A percentile compares a stretch with the other conserved stretches of the same genome.
These are phyloP conservation scores for Collybia sp. DNA, from an alignment of 768 basidiomycete species.

Conservation along the genomic window DNA sequence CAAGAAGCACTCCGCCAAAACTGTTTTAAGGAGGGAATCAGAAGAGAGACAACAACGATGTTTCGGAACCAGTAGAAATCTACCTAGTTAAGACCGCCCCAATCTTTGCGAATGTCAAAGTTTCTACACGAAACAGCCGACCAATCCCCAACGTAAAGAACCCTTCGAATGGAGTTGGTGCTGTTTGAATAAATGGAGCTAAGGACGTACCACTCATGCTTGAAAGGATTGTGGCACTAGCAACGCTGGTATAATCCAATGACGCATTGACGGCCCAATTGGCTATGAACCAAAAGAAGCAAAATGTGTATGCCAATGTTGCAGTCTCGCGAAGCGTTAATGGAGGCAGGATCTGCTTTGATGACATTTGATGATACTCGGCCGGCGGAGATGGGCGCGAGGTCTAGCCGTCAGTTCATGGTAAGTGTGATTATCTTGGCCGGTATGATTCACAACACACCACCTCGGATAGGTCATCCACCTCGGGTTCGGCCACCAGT, in stretches of 20 bases:
- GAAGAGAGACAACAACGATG: background rate
- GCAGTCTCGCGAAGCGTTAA: slow-evolving; percentile 71
- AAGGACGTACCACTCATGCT: slow-evolving; percentile 75
- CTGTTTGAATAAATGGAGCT: background rate
- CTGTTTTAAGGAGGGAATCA: slow-evolving; percentile 27
- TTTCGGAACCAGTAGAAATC: slow-evolving; percentile 6
- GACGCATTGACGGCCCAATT: slow-evolving; percentile 89
- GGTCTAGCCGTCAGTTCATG: background rate
- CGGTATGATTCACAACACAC: background rate
- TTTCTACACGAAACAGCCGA: slow-evolving; percentile 77
- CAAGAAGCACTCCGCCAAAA: slow-evolving; percentile 79
- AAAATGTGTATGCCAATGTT: slow-evolving; percentile 73
- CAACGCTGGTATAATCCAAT: slow-evolving; percentile 87
- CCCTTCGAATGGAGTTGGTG: slow-evolving; percentile 39
- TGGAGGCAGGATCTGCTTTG: slow-evolving; percentile 21
- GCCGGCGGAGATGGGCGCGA: background rate
- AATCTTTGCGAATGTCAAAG: slow-evolving; percentile 66
- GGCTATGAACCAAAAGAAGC: slow-evolving; percentile 89
- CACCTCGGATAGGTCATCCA: background rate
- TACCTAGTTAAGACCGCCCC: slow-evolving; percentile 79
- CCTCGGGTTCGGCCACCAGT: slow-evolving; percentile 14
- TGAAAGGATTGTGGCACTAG: slow-evolving; percentile 85
- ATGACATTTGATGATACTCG: background rate
- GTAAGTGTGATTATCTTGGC: background rate
- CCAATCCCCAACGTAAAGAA: slow-evolving; percentile 92